Conservation (phyloP, 1,284 basidiomycete species). For the Coniophora puteana region DNA sequence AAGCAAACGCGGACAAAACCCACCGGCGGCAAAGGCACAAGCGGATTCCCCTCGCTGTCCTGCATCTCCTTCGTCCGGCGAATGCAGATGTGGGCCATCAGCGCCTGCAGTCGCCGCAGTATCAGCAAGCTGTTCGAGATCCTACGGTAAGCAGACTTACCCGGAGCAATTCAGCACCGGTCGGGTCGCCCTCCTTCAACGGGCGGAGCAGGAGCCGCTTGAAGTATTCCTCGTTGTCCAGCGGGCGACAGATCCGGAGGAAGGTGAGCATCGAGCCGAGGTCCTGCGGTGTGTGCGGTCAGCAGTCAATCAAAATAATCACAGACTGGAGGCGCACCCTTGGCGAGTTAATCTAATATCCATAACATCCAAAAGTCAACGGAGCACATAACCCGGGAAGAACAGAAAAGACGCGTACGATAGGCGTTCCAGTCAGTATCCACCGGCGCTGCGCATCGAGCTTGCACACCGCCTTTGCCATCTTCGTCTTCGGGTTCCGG, state of each 20-base stretch:
- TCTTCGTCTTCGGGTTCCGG: constrained; percentile 83
- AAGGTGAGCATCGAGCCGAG: constrained; percentile 84
- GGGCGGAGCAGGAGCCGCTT: constrained; percentile 73
- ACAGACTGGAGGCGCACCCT: constrained; percentile 33
- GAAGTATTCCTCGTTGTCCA: constrained; percentile 80
- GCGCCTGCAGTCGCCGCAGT: constrained; percentile 43
- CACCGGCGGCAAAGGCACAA: constrained; percentile 78
- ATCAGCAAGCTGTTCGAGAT: constrained; percentile 6
- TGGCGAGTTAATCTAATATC: constrained; percentile 81
- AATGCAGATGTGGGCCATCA: constrained; percentile 84
- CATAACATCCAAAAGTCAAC: constrained; percentile 7
- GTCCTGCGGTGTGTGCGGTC: constrained; percentile 45
- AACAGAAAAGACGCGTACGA: constrained; percentile 44
- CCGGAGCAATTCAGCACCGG: constrained; percentile 69
- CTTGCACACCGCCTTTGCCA: constrained; percentile 67
- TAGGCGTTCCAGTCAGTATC: constrained; percentile 84
- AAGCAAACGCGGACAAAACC: constrained; percentile 11
- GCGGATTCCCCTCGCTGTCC: constrained; percentile 66
- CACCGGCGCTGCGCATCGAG: constrained; percentile 76
- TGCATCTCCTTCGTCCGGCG: constrained; percentile 91
- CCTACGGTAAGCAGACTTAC: constrained; percentile 34
- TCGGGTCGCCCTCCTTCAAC: constrained; percentile 60
- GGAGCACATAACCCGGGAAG: constrained; percentile 4
- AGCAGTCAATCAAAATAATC: not conserved
- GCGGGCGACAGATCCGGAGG: constrained; percentile 74